Percentiles rank a stretch among this genome's conserved stretches.
Evolutionary conservation across 1,139 yeast species (phyloP).

Genomic region (Suzukiozyma palmioleophila): DNA sequence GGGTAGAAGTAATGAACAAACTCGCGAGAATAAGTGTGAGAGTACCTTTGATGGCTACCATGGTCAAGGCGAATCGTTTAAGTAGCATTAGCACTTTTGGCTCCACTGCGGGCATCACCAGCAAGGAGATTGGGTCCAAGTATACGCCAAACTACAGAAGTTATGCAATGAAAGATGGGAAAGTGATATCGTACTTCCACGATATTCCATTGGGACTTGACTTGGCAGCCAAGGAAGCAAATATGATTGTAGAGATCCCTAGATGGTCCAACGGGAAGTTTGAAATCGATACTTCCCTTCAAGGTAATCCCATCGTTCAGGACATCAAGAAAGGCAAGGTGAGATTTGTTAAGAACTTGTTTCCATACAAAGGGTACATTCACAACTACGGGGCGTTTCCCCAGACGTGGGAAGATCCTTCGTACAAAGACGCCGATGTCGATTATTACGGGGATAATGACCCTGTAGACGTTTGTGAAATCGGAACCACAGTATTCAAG

Average conservation of each 20-base stretch:
- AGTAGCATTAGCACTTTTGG: neutral
- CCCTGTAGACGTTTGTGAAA: slow-evolving; percentile 88
- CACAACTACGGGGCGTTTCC: slow-evolving; percentile 95
- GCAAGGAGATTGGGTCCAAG: slow-evolving; percentile 25
- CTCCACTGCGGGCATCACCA: neutral
- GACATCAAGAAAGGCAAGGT: slow-evolving; percentile 82
- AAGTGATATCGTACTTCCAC: slow-evolving; percentile 72
- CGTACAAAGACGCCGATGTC: slow-evolving; percentile 57
- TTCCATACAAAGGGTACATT: slow-evolving; percentile 88
- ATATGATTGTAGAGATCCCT: slow-evolving; percentile 88
- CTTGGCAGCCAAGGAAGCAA: slow-evolving; percentile 59
- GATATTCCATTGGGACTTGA: slow-evolving; percentile 71
- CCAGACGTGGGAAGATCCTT: slow-evolving; percentile 94
- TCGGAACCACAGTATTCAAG: slow-evolving; percentile 66
- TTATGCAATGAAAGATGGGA: slow-evolving; percentile 55
- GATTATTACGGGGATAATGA: slow-evolving; percentile 82
- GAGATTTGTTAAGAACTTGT: slow-evolving; percentile 80
- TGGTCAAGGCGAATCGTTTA: neutral
- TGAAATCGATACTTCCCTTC: slow-evolving; percentile 65
- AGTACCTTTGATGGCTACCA: no score
- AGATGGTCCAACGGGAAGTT: slow-evolving; percentile 90
- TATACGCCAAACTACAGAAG: slow-evolving; percentile 29
- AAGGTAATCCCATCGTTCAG: slow-evolving; percentile 80
- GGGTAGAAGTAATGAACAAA: no score
- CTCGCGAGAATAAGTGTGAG: no score